Evolutionary conservation across 1,284 basidiomycete species (phyloP), one percentile per base, ranked within the genome.

Genomic region (Leucoagaricus sp.): DNA sequence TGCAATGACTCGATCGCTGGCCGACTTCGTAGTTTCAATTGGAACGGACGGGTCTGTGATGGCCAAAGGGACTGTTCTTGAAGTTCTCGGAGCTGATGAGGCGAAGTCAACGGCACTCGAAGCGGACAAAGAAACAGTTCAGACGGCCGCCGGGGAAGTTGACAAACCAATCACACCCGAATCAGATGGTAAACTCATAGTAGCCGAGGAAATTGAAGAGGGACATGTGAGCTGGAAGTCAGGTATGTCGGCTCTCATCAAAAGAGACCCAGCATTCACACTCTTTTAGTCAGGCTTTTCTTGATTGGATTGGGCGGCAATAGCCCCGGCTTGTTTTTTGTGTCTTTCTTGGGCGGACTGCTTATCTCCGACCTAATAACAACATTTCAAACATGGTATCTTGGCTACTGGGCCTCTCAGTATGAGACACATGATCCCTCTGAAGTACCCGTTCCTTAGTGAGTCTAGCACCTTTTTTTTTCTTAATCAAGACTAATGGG

Each of bases 21-120:
- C 88, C 10, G 78, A 83, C 45, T 87, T 81, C 66, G 79, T 87
- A 12, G 79, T 91, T 23, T 80, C 80, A 3, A 67, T 93, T 29
- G 69, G 69, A 9, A 71, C 75, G 12, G 82, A 85, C 61, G 84
- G 85, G 3, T 75, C 72, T 0, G 70, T 86, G 29, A 57, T 72
- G 3, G 75, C 74, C 45, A 79, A 82, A 65, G 83, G 83, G 9
- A 70, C 74, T 1, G 65, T 83, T 4, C 70, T 72, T 0, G 75
- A 77, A 7, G 79, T 74, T 0, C 67, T 85, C 53, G 70, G 67
- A 7, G 67, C 71, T 1, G 75, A 81, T 59, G 64, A 69, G 31
- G 64, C 66, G 26, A 70, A 83, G 7, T 70, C 72, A 4, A 59
- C 69, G 61, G 82, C 75, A 63, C 65, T 70, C 1, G 69, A 72